phyloP scores from a whole-genome alignment of 2,329 filamentous ascomycete genomes.

The Hysterium pulicare region DNA sequence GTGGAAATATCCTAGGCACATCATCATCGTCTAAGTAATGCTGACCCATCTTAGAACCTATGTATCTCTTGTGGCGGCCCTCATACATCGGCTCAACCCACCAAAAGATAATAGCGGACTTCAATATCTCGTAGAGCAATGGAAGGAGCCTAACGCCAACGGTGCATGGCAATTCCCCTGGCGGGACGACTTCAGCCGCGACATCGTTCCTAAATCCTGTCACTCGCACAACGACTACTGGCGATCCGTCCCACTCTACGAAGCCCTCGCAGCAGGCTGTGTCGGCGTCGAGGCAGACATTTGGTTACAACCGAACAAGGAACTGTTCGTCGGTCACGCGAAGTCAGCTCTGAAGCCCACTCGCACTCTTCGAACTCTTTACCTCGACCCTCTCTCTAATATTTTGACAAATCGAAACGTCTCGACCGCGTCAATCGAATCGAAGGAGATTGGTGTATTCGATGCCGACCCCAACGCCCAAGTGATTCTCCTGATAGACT shows the following conservation, averaged over 20 bases:
- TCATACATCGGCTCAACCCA: conserved; percentile 20
- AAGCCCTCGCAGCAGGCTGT: conserved; percentile 40
- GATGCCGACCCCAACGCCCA: conserved; percentile 39
- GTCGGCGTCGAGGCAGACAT: conserved; percentile 32
- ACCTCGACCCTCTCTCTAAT: conserved; percentile 37
- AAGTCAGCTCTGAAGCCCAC: conserved; percentile 15
- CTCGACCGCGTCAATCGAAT: conserved; percentile 12
- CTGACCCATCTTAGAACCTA: conserved; percentile 20
- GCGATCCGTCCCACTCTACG: conserved; percentile 38
- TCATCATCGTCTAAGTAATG: neutral
- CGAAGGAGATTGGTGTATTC: conserved; percentile 50
- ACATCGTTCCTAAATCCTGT: conserved; percentile 33
- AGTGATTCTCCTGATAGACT: conserved; percentile 63
- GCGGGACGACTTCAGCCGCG: conserved; percentile 37
- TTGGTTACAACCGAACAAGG: conserved; percentile 20
- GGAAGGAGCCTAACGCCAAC: conserved; percentile 22
- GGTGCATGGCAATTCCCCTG: conserved; percentile 24
- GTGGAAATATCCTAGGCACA: neutral
- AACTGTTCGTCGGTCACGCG: conserved; percentile 29
- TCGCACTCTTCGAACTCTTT: conserved; percentile 25
- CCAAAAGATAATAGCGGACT: conserved; percentile 19
- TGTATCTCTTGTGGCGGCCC: conserved; percentile 17
- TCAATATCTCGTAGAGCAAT: conserved; percentile 20
- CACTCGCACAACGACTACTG: conserved; percentile 47
- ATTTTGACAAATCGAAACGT: conserved; percentile 33